Percentiles rank a stretch among this genome's conserved stretches.
phyloP scores from a whole-genome alignment of 2,329 filamentous ascomycete species.

The Diplodia sapinea region DNA sequence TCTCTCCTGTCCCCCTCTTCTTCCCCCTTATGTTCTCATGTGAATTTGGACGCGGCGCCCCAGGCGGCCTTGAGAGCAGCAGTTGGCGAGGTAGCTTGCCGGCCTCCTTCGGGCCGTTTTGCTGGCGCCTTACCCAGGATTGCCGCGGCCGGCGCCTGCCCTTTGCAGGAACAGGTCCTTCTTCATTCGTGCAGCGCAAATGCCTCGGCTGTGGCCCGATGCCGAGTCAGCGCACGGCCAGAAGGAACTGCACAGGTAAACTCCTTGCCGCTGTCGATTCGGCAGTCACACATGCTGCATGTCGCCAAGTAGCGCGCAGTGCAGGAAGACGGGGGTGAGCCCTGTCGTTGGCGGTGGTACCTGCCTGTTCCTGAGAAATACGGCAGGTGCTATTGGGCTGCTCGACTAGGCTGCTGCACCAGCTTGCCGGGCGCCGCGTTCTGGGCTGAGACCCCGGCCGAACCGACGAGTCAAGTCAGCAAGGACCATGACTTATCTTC shows the following conservation, averaged over 20 bases:
- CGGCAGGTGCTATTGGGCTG: not conserved
- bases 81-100: not conserved
- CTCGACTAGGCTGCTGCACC: not conserved
- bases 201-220: slow-evolving; percentile 8
- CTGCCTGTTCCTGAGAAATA: slow-evolving; percentile 21
- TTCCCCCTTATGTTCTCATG: not conserved
- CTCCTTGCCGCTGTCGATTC: not conserved
- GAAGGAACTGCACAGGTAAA: not conserved
- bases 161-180: not conserved
- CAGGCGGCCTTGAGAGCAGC: not conserved
- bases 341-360: not conserved
- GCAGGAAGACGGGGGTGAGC: not conserved
- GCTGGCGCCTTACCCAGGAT: not conserved
- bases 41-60: no score
- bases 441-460: slow-evolving; percentile 1
- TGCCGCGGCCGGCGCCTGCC: not conserved
- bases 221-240: slow-evolving; percentile 15
- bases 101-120: slow-evolving; percentile 2
- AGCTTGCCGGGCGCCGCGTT: slow-evolving; percentile 5
- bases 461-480: not conserved
- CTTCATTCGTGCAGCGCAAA: not conserved
- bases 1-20: not conserved
- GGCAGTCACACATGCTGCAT: not conserved
- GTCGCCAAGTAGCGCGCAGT: not conserved
- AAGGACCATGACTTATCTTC: not conserved